A percentile compares a stretch with the other conserved stretches of the same genome.
phyloP scores from a whole-genome alignment of 768 basidiomycete species.

The Psilocybe azurescens region DNA sequence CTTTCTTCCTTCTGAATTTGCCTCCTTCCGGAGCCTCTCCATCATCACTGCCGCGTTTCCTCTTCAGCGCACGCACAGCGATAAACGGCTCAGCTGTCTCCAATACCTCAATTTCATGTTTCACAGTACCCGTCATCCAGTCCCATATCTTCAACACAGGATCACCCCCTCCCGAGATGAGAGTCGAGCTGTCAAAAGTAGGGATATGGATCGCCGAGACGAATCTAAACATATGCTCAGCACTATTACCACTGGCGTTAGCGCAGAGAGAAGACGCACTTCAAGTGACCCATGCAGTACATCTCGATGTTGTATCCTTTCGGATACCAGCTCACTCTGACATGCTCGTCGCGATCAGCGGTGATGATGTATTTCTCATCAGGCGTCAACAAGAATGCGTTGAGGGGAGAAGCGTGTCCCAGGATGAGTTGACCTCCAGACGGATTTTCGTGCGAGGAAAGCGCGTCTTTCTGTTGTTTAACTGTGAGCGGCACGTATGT shows the following conservation, averaged over 20 bases:
- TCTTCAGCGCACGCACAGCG: constrained; percentile 37
- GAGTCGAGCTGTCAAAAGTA: constrained; percentile 39
- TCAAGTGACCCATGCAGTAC: constrained; percentile 85
- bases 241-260: not conserved
- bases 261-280: constrained; percentile 49
- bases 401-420: constrained; percentile 90
- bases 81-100: constrained; percentile 55
- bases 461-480: constrained; percentile 36
- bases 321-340: constrained; percentile 90
- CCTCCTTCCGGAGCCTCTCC: constrained; percentile 27
- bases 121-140: constrained; percentile 67
- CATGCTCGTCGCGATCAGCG: constrained; percentile 95
- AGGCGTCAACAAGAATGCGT: constrained; percentile 66
- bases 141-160: constrained; percentile 77
- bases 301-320: constrained; percentile 85
- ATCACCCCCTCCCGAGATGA: constrained; percentile 94
- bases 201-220: constrained; percentile 85
- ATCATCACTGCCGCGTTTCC: constrained; percentile 37
- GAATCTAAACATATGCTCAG: constrained; percentile 53
- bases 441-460: constrained; percentile 70
- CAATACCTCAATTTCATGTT: constrained; percentile 57
- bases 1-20: constrained; percentile 29
- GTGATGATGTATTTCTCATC: constrained; percentile 83
- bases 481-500: constrained; percentile 36
- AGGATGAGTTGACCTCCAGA: constrained; percentile 74